Conservation (phyloP, 176 grass and related monocot species). For the Aegilops bicornis region DNA sequence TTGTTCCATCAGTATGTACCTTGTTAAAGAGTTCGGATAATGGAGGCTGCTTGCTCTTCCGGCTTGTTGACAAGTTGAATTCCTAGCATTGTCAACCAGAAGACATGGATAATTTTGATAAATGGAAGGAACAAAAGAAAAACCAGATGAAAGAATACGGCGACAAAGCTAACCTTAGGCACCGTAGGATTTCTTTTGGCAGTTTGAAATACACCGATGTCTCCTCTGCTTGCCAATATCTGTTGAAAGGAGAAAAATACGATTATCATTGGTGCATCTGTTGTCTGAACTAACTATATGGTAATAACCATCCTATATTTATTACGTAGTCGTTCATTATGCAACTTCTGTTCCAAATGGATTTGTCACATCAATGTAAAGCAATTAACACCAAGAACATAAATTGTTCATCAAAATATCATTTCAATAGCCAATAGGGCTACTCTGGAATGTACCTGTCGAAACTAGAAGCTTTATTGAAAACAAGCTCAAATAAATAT, state of each 20-base stretch:
- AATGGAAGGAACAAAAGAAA: neutral
- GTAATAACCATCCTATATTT: neutral
- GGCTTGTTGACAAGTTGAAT: slow-evolving; percentile 61
- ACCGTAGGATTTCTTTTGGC: slow-evolving; percentile 63
- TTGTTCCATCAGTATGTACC: slow-evolving; percentile 19
- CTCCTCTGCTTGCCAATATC: slow-evolving; percentile 60
- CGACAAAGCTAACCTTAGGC: slow-evolving; percentile 58
- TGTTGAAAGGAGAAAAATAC: slow-evolving; percentile 28
- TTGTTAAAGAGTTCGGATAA: slow-evolving; percentile 85
- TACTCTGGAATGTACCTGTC: neutral
- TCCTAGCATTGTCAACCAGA: slow-evolving; percentile 51
- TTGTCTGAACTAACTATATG: neutral
- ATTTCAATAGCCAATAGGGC: neutral
- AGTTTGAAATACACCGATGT: slow-evolving; percentile 35
- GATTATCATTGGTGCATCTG: slow-evolving; percentile 3
- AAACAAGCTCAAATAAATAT: slow-evolving; percentile 18
- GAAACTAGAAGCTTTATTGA: neutral
- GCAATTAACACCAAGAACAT: neutral
- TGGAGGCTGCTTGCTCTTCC: slow-evolving; percentile 47
- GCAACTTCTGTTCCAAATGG: neutral
- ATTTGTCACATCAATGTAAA: neutral
- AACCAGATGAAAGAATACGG: neutral
- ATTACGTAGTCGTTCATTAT: neutral
- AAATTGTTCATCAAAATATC: neutral
- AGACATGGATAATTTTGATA: slow-evolving; percentile 11